Conservation (phyloP, 345 rosid genomes). For the Eucalyptus decipiens region DNA sequence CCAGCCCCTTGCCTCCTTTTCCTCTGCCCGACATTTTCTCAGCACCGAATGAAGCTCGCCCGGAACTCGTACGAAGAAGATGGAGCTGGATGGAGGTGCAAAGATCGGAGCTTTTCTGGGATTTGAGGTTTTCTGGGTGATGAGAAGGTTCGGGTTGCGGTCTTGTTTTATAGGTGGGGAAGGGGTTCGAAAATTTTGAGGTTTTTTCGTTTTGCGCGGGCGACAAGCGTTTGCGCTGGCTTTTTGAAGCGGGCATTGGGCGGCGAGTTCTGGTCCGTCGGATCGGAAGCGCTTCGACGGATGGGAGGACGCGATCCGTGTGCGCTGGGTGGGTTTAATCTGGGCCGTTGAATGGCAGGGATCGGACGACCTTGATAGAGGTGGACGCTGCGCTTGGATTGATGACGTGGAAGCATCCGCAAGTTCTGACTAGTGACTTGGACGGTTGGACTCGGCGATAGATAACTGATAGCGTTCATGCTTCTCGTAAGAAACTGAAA, state of each 20-base stretch:
- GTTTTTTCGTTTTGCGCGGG: background rate
- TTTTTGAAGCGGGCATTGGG: background rate
- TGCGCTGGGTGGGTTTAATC: background rate
- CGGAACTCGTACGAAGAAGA: background rate
- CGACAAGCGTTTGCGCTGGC: background rate
- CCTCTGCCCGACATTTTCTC: constrained; percentile 23
- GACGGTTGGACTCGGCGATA: background rate
- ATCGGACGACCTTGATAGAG: background rate
- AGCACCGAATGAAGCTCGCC: background rate
- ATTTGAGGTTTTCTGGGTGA: background rate
- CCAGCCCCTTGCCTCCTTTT: constrained; percentile 29
- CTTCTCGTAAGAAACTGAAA: background rate
- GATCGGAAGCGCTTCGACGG: background rate
- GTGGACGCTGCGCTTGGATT: background rate
- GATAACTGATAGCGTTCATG: accelerated
- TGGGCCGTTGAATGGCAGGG: background rate
- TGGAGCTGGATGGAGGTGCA: accelerated
- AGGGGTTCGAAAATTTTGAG: background rate
- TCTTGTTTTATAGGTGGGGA: background rate
- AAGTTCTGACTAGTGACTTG: background rate
- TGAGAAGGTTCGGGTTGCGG: background rate
- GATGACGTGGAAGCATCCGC: background rate
- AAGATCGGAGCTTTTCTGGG: background rate
- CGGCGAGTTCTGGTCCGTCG: background rate
- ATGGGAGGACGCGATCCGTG: background rate